Conservation (phyloP, 352 stramenopile genomes). For the Pythium scleroteichum region DNA sequence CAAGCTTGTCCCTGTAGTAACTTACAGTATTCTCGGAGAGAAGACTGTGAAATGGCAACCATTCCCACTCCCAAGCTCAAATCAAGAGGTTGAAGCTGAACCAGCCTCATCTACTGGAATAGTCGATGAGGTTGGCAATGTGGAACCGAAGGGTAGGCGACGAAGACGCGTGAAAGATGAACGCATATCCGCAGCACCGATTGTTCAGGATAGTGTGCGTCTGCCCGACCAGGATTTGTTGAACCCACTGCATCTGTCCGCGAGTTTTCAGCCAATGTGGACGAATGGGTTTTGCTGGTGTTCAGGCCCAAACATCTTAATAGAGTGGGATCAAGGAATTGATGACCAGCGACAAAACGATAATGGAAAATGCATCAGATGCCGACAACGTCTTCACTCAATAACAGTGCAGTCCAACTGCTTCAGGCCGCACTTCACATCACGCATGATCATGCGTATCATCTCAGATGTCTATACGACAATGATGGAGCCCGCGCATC, state of each 20-base stretch:
- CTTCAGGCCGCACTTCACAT: conserved; percentile 59
- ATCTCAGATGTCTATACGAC: conserved; percentile 58
- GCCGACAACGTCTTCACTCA: conserved; percentile 28
- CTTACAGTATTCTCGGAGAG: conserved; percentile 69
- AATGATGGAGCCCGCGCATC: conserved; percentile 39
- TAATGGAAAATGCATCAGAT: conserved; percentile 6
- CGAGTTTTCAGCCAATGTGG: conserved; percentile 46
- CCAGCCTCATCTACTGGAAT: too few species aligned
- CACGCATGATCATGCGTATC: conserved; percentile 47
- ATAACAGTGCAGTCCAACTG: conserved; percentile 30
- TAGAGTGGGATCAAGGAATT: conserved; percentile 17
- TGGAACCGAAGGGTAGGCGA: not conserved
- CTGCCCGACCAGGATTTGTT: conserved; percentile 29
- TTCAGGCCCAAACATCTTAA: conserved; percentile 19
- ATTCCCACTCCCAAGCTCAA: not conserved
- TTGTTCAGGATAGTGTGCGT: too few species aligned
- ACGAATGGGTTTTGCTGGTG: conserved; percentile 70
- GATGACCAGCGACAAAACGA: conserved; percentile 14
- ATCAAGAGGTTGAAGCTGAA: conserved; percentile 6
- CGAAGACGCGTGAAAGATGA: too few species aligned
- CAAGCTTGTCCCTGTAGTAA: conserved; percentile 43
- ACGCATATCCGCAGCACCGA: too few species aligned
- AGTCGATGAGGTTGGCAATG: too few species aligned
- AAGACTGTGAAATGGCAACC: conserved; percentile 58
- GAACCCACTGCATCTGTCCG: conserved; percentile 43